These are phyloP conservation scores for Taphrina communis DNA, from an alignment of 1,139 yeast genomes.

Conservation along the genomic window DNA sequence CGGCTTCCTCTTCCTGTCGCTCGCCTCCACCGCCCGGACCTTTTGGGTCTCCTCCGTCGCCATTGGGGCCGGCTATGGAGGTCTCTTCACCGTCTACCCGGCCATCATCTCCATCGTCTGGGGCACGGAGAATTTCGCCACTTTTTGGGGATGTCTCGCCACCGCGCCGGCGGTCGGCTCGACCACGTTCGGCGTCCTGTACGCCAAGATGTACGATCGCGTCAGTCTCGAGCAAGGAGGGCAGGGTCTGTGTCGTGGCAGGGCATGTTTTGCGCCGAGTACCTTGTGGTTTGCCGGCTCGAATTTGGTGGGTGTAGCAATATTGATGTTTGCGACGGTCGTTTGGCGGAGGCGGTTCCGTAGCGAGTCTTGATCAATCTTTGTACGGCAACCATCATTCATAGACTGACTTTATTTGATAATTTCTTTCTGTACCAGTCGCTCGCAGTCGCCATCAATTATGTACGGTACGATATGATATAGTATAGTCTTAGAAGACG, in stretches of 20 bases:
- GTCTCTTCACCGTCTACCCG: conserved; percentile 82
- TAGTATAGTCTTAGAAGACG: neutral
- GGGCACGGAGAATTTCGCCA: conserved; percentile 90
- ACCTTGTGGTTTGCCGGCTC: conserved; percentile 19
- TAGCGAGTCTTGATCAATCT: neutral
- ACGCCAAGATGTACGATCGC: conserved; percentile 69
- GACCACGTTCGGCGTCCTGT: conserved; percentile 69
- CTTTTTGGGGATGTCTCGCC: conserved; percentile 91
- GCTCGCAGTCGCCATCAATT: neutral
- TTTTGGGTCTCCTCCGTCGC: conserved; percentile 58
- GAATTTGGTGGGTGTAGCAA: conserved; percentile 30
- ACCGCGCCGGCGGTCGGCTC: conserved; percentile 91
- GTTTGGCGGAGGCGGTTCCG: conserved; percentile 38
- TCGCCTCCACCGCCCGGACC: conserved; percentile 44
- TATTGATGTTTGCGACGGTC: conserved; percentile 20
- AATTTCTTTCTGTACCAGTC: neutral
- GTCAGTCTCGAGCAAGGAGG: conserved; percentile 17
- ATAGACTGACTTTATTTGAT: too few species aligned
- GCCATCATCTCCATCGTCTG: conserved; percentile 79
- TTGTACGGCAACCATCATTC: too few species aligned
- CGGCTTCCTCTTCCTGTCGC: conserved; percentile 54
- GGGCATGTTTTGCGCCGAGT: conserved; percentile 22
- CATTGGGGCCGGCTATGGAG: conserved; percentile 80
- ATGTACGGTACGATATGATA: neutral
- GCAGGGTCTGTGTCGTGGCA: conserved; percentile 16